Evolutionary conservation across 257 asterid genomes (phyloP).

Genomic region (Scutellaria baicalensis): DNA sequence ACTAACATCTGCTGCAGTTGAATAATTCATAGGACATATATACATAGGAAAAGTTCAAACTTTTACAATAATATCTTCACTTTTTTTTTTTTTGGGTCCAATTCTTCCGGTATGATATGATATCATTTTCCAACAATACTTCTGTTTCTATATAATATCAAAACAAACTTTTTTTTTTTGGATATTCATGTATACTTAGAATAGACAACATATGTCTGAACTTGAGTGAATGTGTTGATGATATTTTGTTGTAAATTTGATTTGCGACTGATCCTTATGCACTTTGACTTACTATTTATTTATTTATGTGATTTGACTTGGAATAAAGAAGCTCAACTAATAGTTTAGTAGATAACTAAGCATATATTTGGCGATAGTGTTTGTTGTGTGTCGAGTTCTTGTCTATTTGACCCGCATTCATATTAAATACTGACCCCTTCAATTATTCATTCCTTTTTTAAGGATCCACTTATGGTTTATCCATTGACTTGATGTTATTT

Average conservation of each 20-base stretch:
- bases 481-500: too few species aligned
- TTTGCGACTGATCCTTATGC: background rate
- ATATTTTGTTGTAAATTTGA: background rate
- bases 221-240: background rate
- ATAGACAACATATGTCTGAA: too few species aligned
- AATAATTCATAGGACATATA: background rate
- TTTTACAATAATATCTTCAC: too few species aligned
- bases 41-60: background rate
- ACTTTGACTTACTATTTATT: background rate
- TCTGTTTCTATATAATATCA: too few species aligned
- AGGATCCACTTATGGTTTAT: too few species aligned
- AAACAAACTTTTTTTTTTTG: too few species aligned
- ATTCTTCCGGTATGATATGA: background rate
- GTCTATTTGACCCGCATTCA: background rate
- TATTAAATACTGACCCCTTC: background rate
- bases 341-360: background rate
- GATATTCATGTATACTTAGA: too few species aligned
- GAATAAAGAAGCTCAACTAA: background rate
- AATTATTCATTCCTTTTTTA: background rate
- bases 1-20: background rate
- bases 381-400: background rate
- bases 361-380: background rate
- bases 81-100: too few species aligned
- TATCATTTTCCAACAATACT: background rate
- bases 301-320: background rate